A percentile compares a stretch with the other conserved stretches of the same genome.
phyloP scores from a whole-genome alignment of 2,329 filamentous ascomycete species.

The Trichoderma arundinaceum region DNA sequence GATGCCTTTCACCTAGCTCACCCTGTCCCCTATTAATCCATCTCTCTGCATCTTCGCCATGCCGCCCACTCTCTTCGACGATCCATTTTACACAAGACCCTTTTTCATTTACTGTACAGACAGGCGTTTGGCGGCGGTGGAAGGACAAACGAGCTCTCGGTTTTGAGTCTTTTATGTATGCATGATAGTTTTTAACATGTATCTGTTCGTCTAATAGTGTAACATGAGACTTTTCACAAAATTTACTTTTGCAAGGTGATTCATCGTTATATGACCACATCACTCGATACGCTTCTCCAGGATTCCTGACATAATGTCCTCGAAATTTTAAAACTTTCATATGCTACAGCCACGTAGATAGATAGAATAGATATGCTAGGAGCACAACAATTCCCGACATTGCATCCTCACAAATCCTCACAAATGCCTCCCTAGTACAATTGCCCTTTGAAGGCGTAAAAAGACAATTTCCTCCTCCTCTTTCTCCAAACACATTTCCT shows the following conservation, averaged over 20 bases:
- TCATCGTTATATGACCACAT: not conserved
- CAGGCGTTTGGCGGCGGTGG: conserved; percentile 22
- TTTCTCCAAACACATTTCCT: not conserved
- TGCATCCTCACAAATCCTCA: too few relatives aligned
- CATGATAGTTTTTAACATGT: not conserved
- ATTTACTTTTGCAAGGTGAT: not conserved
- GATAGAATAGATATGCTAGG: too few relatives aligned
- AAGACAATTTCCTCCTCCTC: not conserved
- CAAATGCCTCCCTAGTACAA: too few relatives aligned
- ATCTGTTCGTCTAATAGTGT: not conserved
- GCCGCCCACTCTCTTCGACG: not conserved
- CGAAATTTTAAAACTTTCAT: too few relatives aligned
- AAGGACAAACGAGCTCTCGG: conserved; percentile 4
- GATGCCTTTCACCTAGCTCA: too few relatives aligned
- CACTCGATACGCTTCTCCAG: not conserved
- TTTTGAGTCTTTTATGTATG: conserved; percentile 9
- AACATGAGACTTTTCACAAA: not conserved
- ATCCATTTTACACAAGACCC: not conserved
- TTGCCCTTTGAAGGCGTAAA: not conserved
- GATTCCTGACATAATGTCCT: too few relatives aligned
- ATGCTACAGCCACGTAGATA: too few relatives aligned
- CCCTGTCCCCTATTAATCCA: not conserved
- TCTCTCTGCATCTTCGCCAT: not conserved
- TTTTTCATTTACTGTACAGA: conserved; percentile 2
- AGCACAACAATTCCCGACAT: not conserved